Evolutionary conservation across 2,329 filamentous ascomycete species (phyloP).

Genomic region (Didymosphaeria variabile): DNA sequence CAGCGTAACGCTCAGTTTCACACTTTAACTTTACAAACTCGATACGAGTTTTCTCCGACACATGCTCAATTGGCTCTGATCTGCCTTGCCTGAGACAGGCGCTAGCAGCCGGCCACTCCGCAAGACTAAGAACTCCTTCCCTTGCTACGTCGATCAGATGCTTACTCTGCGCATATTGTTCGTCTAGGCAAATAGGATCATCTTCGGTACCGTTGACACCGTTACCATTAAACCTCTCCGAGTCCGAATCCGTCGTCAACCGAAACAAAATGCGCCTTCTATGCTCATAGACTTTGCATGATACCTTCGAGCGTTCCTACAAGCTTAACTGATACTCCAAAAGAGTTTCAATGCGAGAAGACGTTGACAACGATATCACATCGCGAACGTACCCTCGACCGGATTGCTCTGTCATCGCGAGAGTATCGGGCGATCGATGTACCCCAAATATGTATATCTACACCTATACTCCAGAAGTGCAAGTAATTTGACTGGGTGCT

Average conservation of each 20-base stretch:
- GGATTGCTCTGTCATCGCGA: too few species aligned
- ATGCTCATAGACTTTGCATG: not conserved
- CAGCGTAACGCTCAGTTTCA: not conserved
- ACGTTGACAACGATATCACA: too few species aligned
- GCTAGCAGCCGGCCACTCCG: not conserved
- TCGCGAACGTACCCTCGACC: too few species aligned
- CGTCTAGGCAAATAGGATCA: not conserved
- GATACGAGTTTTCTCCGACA: not conserved
- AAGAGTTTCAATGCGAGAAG: too few species aligned
- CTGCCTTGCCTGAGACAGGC: not conserved
- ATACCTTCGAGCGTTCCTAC: not conserved
- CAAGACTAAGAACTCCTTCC: not conserved
- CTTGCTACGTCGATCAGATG: not conserved
- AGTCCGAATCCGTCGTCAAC: not conserved
- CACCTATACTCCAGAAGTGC: too few species aligned
- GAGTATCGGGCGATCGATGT: too few species aligned
- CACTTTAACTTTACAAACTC: not conserved
- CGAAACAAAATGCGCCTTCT: not conserved
- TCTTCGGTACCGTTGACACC: not conserved
- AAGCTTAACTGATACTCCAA: too few species aligned
- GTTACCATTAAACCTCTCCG: not conserved
- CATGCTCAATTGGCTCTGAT: not conserved
- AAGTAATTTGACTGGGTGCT: too few species aligned
- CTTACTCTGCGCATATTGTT: not conserved
- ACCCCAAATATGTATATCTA: too few species aligned